Evolutionary conservation across 768 basidiomycete species (phyloP).

Genomic region (Clavaria fumosa): DNA sequence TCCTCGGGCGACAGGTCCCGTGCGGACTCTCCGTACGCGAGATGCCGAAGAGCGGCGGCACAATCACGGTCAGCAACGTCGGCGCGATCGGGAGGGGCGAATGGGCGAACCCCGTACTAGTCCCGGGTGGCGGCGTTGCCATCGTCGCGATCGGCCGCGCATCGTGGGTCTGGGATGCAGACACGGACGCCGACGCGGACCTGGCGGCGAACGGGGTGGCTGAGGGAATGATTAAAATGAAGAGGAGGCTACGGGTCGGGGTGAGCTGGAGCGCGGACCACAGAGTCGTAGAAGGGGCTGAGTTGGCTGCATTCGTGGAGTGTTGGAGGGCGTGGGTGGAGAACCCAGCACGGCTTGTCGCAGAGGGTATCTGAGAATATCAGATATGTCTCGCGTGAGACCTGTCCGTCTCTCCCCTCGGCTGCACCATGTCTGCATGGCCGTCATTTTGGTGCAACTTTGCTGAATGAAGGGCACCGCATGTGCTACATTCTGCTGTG

Average conservation of each 20-base stretch:
- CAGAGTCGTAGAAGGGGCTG: slow-evolving; percentile 77
- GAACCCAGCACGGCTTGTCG: slow-evolving; percentile 53
- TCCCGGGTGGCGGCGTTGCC: slow-evolving; percentile 72
- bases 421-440: too few relatives aligned
- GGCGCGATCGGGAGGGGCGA: slow-evolving; percentile 67
- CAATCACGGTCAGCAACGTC: slow-evolving; percentile 69
- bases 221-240: slow-evolving; percentile 31
- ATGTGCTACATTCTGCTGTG: too few relatives aligned
- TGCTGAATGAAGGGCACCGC: too few relatives aligned
- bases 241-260: slow-evolving; percentile 41
- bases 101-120: slow-evolving; percentile 56
- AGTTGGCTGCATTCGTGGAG: slow-evolving; percentile 80
- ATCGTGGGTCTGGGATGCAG: slow-evolving; percentile 63
- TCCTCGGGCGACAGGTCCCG: slow-evolving; percentile 54
- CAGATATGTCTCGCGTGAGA: too few relatives aligned
- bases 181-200: slow-evolving; percentile 21
- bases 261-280: slow-evolving; percentile 83
- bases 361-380: slow-evolving; percentile 32
- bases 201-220: too few relatives aligned
- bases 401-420: too few relatives aligned
- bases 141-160: slow-evolving; percentile 73
- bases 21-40: slow-evolving; percentile 47
- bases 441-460: too few relatives aligned
- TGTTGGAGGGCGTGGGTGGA: slow-evolving; percentile 73
- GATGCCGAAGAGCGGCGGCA: slow-evolving; percentile 64